phyloP scores from a whole-genome alignment of 2,329 filamentous ascomycete species.

The Tolypocladium pustulatum region DNA sequence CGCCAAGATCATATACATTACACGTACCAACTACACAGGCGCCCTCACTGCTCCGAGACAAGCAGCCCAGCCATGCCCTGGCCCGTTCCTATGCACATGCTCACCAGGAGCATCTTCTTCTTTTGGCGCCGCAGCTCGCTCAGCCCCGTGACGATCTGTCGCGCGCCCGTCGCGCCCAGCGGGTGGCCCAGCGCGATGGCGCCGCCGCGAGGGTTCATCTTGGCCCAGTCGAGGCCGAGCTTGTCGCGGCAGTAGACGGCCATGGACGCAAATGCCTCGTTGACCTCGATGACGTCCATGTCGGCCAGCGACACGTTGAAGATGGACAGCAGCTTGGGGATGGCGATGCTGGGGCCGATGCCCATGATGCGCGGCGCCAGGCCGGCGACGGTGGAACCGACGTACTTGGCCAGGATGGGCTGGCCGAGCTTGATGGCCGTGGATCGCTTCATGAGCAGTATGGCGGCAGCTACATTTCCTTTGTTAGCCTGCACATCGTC shows the following conservation, averaged over 20 bases:
- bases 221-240: slow-evolving; percentile 59
- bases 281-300: slow-evolving; percentile 84
- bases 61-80: slow-evolving; percentile 60
- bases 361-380: slow-evolving; percentile 94
- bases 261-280: slow-evolving; percentile 98
- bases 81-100: slow-evolving; percentile 73
- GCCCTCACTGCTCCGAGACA: slow-evolving; percentile 39
- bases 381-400: slow-evolving; percentile 82
- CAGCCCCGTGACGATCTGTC: slow-evolving; percentile 82
- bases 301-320: slow-evolving; percentile 71
- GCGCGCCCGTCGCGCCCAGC: slow-evolving; percentile 64
- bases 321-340: slow-evolving; percentile 75
- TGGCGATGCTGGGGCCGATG: slow-evolving; percentile 67
- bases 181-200: slow-evolving; percentile 79
- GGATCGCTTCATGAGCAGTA: slow-evolving; percentile 90
- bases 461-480: slow-evolving; percentile 53
- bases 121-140: slow-evolving; percentile 74
- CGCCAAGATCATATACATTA: not conserved
- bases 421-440: slow-evolving; percentile 78
- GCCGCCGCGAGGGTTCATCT: slow-evolving; percentile 74
- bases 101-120: slow-evolving; percentile 86
- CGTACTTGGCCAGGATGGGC: slow-evolving; percentile 90
- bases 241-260: slow-evolving; percentile 81
- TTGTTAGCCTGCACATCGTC: not conserved
- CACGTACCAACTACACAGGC: not conserved